A percentile compares a stretch with the other conserved stretches of the same genome.
Conservation (phyloP, 257 asterid genomes). For the Solanum peruvianum region DNA sequence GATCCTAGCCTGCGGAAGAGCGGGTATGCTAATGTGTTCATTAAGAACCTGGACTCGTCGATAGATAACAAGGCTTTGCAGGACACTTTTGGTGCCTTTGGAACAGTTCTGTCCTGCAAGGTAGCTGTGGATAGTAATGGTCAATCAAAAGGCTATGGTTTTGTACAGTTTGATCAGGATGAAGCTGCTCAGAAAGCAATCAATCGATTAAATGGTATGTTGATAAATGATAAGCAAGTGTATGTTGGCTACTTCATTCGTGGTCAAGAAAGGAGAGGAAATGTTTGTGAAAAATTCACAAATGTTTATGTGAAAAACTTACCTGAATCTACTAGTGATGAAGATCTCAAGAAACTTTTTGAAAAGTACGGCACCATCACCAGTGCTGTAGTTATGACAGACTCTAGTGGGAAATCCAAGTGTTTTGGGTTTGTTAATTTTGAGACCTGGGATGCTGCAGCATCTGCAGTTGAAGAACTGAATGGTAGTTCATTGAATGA, state of each 20-base stretch:
- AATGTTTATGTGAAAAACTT: slow-evolving; percentile 68
- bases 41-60: slow-evolving; percentile 57
- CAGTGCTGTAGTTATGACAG: slow-evolving; percentile 61
- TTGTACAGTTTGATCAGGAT: slow-evolving; percentile 68
- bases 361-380: slow-evolving; percentile 52
- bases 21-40: slow-evolving; percentile 60
- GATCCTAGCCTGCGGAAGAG: slow-evolving; percentile 73
- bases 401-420: slow-evolving; percentile 46
- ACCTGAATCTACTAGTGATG: slow-evolving; percentile 28
- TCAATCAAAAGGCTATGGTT: slow-evolving; percentile 62
- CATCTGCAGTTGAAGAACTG: slow-evolving; percentile 52
- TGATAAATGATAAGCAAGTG: slow-evolving; percentile 67
- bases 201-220: slow-evolving; percentile 51
- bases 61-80: slow-evolving; percentile 57
- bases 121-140: slow-evolving; percentile 49
- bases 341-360: slow-evolving; percentile 34
- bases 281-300: slow-evolving; percentile 34
- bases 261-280: slow-evolving; percentile 43
- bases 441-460: slow-evolving; percentile 41
- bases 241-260: slow-evolving; percentile 62
- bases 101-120: slow-evolving; percentile 74
- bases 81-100: slow-evolving; percentile 63
- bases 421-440: slow-evolving; percentile 75
- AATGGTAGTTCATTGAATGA: slow-evolving; percentile 37
- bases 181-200: slow-evolving; percentile 63